phyloP scores from a whole-genome alignment of 2,329 filamentous ascomycete genomes.

The Emericellopsis cladophorae region DNA sequence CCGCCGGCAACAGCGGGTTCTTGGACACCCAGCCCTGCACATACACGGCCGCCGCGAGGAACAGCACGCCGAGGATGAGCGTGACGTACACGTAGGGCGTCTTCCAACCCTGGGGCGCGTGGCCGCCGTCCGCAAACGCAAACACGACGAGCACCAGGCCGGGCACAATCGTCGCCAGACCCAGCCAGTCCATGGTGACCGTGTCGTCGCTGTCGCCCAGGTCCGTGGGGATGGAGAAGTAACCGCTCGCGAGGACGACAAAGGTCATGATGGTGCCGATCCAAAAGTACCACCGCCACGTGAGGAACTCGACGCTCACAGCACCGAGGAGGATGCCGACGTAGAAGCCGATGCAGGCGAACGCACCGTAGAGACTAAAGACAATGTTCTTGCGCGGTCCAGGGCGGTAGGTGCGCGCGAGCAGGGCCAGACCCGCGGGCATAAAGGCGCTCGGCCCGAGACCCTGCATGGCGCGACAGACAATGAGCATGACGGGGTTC shows the following conservation, averaged over 20 bases:
- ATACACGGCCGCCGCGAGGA: constrained; percentile 50
- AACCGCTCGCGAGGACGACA: constrained; percentile 30
- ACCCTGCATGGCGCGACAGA: constrained; percentile 63
- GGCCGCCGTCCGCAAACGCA: constrained; percentile 60
- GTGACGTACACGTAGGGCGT: constrained; percentile 60
- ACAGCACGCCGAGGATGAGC: constrained; percentile 47
- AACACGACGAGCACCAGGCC: constrained; percentile 61
- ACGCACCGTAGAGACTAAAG: constrained; percentile 44
- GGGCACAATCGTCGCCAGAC: constrained; percentile 44
- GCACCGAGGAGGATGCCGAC: constrained; percentile 56
- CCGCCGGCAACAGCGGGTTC: constrained; percentile 56
- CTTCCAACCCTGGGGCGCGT: constrained; percentile 57
- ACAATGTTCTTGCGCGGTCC: constrained; percentile 61
- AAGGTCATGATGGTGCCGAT: constrained; percentile 36
- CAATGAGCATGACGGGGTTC: constrained; percentile 57
- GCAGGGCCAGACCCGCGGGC: constrained; percentile 56
- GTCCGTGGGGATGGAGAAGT: constrained; percentile 24
- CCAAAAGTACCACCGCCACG: constrained; percentile 61
- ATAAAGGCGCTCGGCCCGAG: constrained; percentile 62
- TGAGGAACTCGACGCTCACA: constrained; percentile 43
- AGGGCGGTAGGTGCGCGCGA: constrained; percentile 56
- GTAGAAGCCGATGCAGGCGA: constrained; percentile 46
- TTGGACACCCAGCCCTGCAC: constrained; percentile 59
- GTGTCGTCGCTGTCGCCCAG: constrained; percentile 10
- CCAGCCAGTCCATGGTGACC: constrained; percentile 55